Evolutionary conservation across 2,329 filamentous ascomycete genomes (phyloP).

Genomic region (Cladosporium sp.): DNA sequence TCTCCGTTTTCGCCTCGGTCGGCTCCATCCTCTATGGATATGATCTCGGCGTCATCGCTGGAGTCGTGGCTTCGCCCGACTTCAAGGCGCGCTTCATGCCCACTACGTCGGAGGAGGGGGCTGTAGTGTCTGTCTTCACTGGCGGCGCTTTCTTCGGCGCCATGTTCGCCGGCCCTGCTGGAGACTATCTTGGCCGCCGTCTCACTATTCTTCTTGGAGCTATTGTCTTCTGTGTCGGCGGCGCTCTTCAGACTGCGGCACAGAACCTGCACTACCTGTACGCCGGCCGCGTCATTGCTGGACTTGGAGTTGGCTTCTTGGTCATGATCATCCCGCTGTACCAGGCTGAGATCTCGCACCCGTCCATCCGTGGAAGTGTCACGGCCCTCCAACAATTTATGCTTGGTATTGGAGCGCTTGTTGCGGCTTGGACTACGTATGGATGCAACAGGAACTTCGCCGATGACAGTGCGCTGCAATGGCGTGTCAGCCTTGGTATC

Average conservation of each 20-base stretch:
- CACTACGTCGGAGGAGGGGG: conserved; percentile 43
- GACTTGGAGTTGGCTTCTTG: conserved; percentile 51
- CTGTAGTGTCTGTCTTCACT: conserved; percentile 73
- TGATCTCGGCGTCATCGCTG: conserved; percentile 55
- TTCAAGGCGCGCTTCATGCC: conserved; percentile 39
- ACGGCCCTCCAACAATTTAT: conserved; percentile 77
- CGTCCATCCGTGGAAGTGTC: conserved; percentile 67
- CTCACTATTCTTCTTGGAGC: conserved; percentile 67
- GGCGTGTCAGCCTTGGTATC: conserved; percentile 61
- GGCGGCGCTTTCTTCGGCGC: conserved; percentile 68
- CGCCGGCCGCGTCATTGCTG: conserved; percentile 49
- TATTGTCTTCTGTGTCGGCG: conserved; percentile 65
- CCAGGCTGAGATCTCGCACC: conserved; percentile 73
- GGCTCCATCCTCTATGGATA: conserved; percentile 55
- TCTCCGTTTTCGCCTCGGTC: conserved; percentile 53
- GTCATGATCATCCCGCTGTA: conserved; percentile 65
- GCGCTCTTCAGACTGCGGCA: conserved; percentile 66
- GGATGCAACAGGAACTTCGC: conserved; percentile 50
- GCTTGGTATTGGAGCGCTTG: conserved; percentile 67
- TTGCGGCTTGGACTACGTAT: conserved; percentile 68
- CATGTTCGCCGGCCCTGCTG: conserved; percentile 54
- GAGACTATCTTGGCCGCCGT: conserved; percentile 62
- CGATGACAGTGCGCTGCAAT: conserved; percentile 45
- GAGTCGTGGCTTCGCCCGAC: conserved; percentile 44
- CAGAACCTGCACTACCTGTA: conserved; percentile 55